phyloP scores from a whole-genome alignment of 176 grass and related monocot genomes.

The Hordeum vulgare region MorexV3_pseudomolecules_assembly NC_058524.1:152152948-152153447 shows the following conservation, averaged over 20 bases:
- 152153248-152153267: not conserved
- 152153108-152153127: not conserved
- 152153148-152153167: not conserved
- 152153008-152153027: no score
- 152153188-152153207: no score
- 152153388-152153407: not conserved
- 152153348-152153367: not conserved
- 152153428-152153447: not conserved
- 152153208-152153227: not conserved
- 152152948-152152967: not conserved
- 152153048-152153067: not conserved
- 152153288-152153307: not conserved
- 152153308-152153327: not conserved
- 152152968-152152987: not conserved
- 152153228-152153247: not conserved
- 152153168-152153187: no score
- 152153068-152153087: not conserved
- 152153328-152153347: not conserved
- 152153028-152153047: no score
- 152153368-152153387: not conserved
- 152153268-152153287: not conserved
- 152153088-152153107: no score
- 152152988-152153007: no score
- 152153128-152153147: not conserved
- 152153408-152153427: not conserved